Evolutionary conservation across 129 eudicot species (phyloP), one percentile per base, ranked within the genome.

Genomic region (Kitagawia praeruptora): DNA sequence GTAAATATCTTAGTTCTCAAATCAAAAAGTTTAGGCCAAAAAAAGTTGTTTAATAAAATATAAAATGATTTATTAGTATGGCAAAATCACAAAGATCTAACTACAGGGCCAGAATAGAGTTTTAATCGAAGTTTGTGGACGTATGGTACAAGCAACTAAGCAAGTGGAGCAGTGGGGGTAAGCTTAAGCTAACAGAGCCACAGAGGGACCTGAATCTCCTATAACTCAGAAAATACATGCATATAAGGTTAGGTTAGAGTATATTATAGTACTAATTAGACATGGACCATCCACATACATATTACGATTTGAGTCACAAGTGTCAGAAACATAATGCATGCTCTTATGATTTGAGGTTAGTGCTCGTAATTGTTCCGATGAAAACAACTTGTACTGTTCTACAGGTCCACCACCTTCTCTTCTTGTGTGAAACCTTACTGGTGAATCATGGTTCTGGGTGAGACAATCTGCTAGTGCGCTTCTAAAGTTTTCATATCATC

Each of bases 401-500:
- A 23, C 69, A 61, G 34, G 67, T 58, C 67, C 67, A 58, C 67
- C 1, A 56, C 64, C n/a, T 47, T 54, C 66, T 8, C 49, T 3
- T 25, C 69, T n/a, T n/a, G 13, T 58, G n/a, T 61, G 69, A 25
- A 25, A 25, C 34, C 69, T 61, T 9, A n/a, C 69, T 61, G 15
- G n/a, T 61, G 44, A 70, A 31, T 70, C 74, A 70, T 70, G 44
- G 44, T 70, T 70, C 41, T 70, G 74, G 74, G 74, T 37, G 74
- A 70, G 74, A 70, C 74, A 70, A 37, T 6, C 45, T 16, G 21
- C 45, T 70, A 70, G 74, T 70, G 74, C 44, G 23, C 13, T 13
- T 28, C 12, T 27, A 69, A 69, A 37, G 74, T 70, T 70, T 15
- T 10, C 49, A 69, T 31, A 69, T 34, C 44, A 31, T 69, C 44